Conservation (phyloP, 495 filamentous ascomycete species). For the Xylaria castorea region DNA sequence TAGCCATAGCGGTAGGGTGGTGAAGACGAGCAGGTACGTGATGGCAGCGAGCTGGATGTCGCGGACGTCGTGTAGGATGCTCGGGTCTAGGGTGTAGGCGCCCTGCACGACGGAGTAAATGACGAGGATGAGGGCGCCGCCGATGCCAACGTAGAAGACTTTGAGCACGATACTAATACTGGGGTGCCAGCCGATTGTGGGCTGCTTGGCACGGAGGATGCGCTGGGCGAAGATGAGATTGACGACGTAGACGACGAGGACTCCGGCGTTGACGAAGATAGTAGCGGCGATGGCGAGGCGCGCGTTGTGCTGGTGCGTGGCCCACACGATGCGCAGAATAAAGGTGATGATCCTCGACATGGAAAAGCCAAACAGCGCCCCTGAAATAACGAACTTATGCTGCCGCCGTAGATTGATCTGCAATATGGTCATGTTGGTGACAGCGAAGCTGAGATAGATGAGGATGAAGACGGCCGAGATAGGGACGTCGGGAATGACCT, state of each 20-base stretch:
- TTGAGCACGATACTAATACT: conserved; percentile 58
- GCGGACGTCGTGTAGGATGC: conserved; percentile 57
- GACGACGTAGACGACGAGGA: conserved; percentile 77
- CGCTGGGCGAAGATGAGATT: conserved; percentile 85
- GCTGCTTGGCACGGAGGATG: conserved; percentile 76
- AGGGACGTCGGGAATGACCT: conserved; percentile 65
- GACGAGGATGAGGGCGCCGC: conserved; percentile 68
- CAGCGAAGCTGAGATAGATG: conserved; percentile 66
- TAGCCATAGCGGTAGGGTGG: conserved; percentile 75
- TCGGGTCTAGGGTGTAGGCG: conserved; percentile 53
- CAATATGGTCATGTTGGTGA: conserved; percentile 71
- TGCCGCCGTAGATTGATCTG: conserved; percentile 61
- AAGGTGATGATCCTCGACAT: conserved; percentile 73
- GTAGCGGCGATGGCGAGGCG: conserved; percentile 73
- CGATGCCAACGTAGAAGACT: conserved; percentile 65
- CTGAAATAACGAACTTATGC: conserved; percentile 76
- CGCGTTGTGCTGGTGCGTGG: conserved; percentile 55
- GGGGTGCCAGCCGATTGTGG: conserved; percentile 69
- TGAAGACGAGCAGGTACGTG: conserved; percentile 72
- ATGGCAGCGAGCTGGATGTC: conserved; percentile 70
- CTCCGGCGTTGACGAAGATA: conserved; percentile 79
- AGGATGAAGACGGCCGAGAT: conserved; percentile 70
- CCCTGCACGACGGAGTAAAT: conserved; percentile 70
- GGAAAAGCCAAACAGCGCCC: conserved; percentile 79
- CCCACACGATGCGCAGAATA: conserved; percentile 69